Evolutionary conservation across 306 rosid species (phyloP).

Genomic region (Notholithocarpus densiflorus): DNA sequence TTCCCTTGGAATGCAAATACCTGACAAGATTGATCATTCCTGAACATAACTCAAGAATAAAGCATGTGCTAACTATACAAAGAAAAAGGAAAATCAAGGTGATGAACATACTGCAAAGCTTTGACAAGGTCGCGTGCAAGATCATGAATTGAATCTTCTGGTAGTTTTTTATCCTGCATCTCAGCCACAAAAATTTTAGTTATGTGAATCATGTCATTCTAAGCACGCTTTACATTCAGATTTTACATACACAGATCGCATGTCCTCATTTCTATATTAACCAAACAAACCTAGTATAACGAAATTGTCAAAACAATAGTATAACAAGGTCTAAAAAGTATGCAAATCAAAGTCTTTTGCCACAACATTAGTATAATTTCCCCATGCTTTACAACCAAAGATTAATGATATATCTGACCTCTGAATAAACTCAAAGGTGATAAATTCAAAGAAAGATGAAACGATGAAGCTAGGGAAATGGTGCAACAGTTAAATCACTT

Average conservation of each 20-base stretch:
- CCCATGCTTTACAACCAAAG: conserved; percentile 1
- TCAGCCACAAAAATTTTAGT: conserved; percentile 21
- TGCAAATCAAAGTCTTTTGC: background rate
- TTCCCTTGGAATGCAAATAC: conserved; percentile 88
- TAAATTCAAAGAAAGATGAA: background rate
- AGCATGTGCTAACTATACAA: background rate
- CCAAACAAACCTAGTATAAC: background rate
- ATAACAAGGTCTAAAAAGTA: background rate
- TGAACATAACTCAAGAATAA: conserved; percentile 24
- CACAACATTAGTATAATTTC: background rate
- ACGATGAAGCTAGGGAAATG: conserved; percentile 2
- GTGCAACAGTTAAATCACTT: background rate
- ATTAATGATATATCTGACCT: background rate
- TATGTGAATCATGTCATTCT: background rate
- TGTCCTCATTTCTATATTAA: background rate
- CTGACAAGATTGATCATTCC: conserved; percentile 37
- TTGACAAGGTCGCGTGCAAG: conserved; percentile 65
- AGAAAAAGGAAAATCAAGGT: conserved; percentile 16
- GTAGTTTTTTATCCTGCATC: conserved; percentile 78
- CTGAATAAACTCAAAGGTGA: conserved; percentile 12
- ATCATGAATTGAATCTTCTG: conserved; percentile 88
- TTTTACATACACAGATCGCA: background rate
- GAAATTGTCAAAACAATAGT: background rate
- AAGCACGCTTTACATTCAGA: background rate
- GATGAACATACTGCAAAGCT: conserved; percentile 65